phyloP scores from a whole-genome alignment of 2,329 filamentous ascomycete species.

The Exserohilum rostratum region DNA sequence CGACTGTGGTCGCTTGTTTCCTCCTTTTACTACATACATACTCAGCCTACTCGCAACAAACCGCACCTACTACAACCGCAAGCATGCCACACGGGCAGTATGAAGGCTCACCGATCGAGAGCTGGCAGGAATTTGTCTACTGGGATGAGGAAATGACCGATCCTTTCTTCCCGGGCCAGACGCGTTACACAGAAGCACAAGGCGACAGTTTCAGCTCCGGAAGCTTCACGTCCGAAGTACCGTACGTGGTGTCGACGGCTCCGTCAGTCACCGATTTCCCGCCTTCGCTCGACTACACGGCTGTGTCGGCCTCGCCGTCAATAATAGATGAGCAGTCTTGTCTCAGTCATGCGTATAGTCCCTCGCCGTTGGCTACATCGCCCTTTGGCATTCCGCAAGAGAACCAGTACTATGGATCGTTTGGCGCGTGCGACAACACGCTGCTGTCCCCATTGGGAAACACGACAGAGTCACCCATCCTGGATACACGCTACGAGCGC shows the following conservation, averaged over 20 bases:
- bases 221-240: constrained; percentile 30
- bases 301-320: constrained; percentile 37
- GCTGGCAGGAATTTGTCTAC: constrained; percentile 38
- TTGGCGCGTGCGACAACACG: constrained; percentile 30
- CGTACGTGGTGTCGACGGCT: constrained; percentile 29
- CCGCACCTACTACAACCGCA: background rate
- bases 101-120: constrained; percentile 24
- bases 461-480: constrained; percentile 26
- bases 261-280: constrained; percentile 33
- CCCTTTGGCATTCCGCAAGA: constrained; percentile 29
- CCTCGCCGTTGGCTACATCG: constrained; percentile 38
- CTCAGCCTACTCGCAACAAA: no score
- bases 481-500: constrained; percentile 32
- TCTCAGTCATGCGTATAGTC: constrained; percentile 27
- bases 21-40: constrained; percentile 2
- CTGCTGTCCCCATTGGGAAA: constrained; percentile 22
- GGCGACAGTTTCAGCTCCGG: constrained; percentile 16
- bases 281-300: constrained; percentile 34
- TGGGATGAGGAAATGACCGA: constrained; percentile 41
- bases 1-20: no score
- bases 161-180: constrained; percentile 33
- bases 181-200: constrained; percentile 15
- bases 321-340: constrained; percentile 34
- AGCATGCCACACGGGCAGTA: constrained; percentile 28
- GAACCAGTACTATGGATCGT: constrained; percentile 27